Percentiles rank a stretch among this genome's conserved stretches.
phyloP scores from a whole-genome alignment of 2,329 filamentous ascomycete genomes.

The Colletotrichum chrysophilum region DNA sequence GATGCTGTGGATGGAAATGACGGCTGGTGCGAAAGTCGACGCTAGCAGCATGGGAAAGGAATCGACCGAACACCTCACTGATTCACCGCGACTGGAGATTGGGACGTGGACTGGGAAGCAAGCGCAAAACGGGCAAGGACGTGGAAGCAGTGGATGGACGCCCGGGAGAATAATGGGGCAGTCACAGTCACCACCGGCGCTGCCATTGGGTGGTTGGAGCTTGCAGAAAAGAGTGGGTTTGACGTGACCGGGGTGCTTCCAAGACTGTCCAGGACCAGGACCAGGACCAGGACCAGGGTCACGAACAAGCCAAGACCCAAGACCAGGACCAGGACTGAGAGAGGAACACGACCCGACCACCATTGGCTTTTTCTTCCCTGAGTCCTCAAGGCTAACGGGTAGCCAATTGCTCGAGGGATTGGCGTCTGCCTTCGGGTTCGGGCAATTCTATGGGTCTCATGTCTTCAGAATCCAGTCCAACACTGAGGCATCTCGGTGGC shows the following conservation, averaged over 20 bases:
- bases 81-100: neutral
- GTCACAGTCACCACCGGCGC: neutral
- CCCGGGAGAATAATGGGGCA: neutral
- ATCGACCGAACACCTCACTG: neutral
- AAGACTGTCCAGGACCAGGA: neutral
- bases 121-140: neutral
- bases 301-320: neutral
- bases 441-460: neutral
- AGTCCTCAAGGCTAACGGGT: too few species aligned
- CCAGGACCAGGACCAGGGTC: neutral
- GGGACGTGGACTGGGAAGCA: neutral
- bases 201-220: constrained; percentile 14
- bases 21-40: neutral
- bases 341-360: neutral
- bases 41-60: neutral
- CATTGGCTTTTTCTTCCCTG: neutral
- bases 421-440: neutral
- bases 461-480: neutral
- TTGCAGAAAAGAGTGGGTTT: constrained; percentile 11
- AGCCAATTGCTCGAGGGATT: neutral
- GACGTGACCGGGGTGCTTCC: constrained; percentile 1
- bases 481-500: neutral
- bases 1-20: neutral
- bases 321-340: neutral
- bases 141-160: neutral